Evolutionary conservation across 805 yeast genomes (phyloP).

Genomic region (Candida anglica): DNA sequence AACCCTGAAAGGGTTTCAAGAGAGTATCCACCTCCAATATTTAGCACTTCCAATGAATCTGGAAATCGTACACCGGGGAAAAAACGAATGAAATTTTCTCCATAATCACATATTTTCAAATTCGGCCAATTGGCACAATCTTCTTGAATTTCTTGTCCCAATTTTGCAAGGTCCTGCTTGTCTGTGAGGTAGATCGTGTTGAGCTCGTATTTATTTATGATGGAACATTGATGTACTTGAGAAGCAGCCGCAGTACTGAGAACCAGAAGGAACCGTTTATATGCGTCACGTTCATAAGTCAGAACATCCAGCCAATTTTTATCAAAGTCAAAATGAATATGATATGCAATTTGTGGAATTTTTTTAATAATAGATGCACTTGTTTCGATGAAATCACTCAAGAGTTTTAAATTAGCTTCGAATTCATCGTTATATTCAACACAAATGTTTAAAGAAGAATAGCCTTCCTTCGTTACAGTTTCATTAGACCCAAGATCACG

Average conservation of each 20-base stretch:
- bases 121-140: constrained; percentile 33
- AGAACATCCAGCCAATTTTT: constrained; percentile 27
- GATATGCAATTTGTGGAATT: constrained; percentile 25
- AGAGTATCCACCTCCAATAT: constrained; percentile 36
- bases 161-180: constrained; percentile 23
- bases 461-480: too few species aligned
- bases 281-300: constrained; percentile 18
- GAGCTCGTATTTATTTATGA: constrained; percentile 33
- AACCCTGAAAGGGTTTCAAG: constrained; percentile 37
- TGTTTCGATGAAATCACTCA: constrained; percentile 16
- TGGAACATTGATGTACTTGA: constrained; percentile 34
- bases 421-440: constrained; percentile 29
- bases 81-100: constrained; percentile 31
- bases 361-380: constrained; percentile 11
- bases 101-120: constrained; percentile 31
- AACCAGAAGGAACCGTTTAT: constrained; percentile 18
- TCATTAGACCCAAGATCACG: too few species aligned
- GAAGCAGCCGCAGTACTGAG: constrained; percentile 18
- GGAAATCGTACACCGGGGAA: constrained; percentile 40
- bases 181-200: constrained; percentile 31
- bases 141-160: constrained; percentile 34
- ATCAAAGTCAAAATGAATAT: constrained; percentile 28
- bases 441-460: constrained; percentile 22
- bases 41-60: constrained; percentile 31
- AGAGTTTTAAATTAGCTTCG: constrained; percentile 16